Evolutionary conservation across 148 eudicot species (phyloP).

Genomic region (Euryodendron excelsum): DNA sequence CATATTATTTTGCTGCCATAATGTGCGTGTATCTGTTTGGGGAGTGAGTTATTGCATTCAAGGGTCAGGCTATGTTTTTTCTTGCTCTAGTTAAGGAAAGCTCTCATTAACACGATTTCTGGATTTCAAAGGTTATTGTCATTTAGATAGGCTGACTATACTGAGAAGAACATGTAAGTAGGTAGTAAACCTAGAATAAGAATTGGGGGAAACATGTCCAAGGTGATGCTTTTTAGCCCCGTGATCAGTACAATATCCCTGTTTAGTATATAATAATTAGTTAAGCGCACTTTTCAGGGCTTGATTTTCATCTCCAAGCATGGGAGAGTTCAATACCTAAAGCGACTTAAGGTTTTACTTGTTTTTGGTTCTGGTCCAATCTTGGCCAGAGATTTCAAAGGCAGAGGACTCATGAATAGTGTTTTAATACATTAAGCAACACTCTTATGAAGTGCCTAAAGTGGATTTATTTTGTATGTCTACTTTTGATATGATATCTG

Average conservation of each 20-base stretch:
- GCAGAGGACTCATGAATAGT: neutral
- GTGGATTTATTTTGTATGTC: neutral
- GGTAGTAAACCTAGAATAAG: neutral
- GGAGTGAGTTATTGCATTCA: too few species aligned
- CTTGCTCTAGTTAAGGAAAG: too few species aligned
- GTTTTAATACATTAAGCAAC: neutral
- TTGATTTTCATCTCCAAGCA: neutral
- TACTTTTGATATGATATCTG: neutral
- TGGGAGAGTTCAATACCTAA: neutral
- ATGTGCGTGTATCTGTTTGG: too few species aligned
- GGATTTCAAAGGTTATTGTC: neutral
- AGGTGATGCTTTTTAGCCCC: neutral
- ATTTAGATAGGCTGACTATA: neutral
- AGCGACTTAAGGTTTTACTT: neutral
- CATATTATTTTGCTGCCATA: too few species aligned
- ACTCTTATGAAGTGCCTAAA: neutral
- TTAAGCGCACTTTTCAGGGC: neutral
- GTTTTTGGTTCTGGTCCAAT: neutral
- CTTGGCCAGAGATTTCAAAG: neutral
- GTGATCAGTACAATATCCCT: neutral
- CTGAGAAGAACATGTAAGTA: neutral
- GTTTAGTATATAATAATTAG: neutral
- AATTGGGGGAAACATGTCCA: neutral
- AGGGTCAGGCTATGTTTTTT: too few species aligned
- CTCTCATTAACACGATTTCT: neutral